phyloP scores from a whole-genome alignment of 768 basidiomycete species.

The Botryobasidium botryosum region DNA sequence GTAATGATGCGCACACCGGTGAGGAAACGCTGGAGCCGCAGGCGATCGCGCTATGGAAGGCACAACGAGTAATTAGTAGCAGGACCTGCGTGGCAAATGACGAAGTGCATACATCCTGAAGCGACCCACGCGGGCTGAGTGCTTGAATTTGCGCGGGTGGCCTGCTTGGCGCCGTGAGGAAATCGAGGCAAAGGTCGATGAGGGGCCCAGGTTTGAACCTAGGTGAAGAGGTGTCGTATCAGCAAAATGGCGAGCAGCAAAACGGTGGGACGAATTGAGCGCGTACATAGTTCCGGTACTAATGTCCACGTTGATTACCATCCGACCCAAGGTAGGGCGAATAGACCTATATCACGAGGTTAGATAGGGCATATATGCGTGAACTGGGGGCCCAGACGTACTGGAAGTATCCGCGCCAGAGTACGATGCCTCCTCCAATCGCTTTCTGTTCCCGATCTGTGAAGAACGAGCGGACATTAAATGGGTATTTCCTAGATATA shows the following conservation, averaged over 20 bases:
- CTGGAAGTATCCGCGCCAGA: conserved; percentile 74
- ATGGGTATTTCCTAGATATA: conserved; percentile 32
- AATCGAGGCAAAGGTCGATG: conserved; percentile 39
- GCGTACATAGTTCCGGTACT: conserved; percentile 49
- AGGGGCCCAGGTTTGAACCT: conserved; percentile 43
- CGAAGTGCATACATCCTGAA: no score
- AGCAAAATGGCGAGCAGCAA: no score
- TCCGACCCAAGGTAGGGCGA: conserved; percentile 42
- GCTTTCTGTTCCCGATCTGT: conserved; percentile 34
- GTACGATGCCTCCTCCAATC: conserved; percentile 39
- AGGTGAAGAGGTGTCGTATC: neutral
- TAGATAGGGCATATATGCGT: neutral
- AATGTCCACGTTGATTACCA: conserved; percentile 64
- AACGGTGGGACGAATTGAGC: neutral
- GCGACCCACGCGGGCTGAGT: no score
- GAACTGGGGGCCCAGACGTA: conserved; percentile 8
- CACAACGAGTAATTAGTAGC: no score
- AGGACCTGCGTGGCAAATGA: no score
- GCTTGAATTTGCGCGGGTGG: conserved; percentile 5
- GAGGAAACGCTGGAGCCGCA: conserved; percentile 39
- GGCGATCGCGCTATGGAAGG: conserved; percentile 35
- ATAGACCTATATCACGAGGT: conserved; percentile 27
- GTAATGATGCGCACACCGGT: conserved; percentile 27
- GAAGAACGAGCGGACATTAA: conserved; percentile 62
- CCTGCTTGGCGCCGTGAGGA: conserved; percentile 24